phyloP scores from a whole-genome alignment of 306 rosid genomes.

The Prunus dulcis region DNA sequence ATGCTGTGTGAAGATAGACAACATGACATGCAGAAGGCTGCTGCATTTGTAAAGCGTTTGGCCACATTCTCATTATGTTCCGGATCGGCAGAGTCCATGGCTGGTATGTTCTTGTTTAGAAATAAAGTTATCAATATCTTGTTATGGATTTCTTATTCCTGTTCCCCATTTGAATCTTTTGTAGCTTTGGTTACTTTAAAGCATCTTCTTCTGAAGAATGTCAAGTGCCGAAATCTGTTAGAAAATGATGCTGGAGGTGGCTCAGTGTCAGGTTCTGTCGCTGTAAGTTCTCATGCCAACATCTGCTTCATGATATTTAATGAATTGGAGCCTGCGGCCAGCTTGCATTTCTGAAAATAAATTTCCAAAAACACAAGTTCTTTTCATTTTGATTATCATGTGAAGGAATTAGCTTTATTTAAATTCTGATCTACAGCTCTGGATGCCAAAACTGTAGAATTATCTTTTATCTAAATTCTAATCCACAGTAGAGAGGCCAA shows the following conservation, averaged over 20 bases:
- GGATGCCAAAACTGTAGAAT: neutral
- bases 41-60: slow-evolving; percentile 90
- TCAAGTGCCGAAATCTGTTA: slow-evolving; percentile 88
- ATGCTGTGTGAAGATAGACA: slow-evolving; percentile 97
- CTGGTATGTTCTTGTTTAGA: slow-evolving; percentile 52
- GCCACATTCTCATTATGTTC: slow-evolving; percentile 66
- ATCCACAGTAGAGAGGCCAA: neutral
- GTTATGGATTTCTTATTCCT: slow-evolving; percentile 4
- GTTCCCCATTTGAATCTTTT: slow-evolving; percentile 26
- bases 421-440: too few relatives aligned
- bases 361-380: neutral
- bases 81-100: slow-evolving; percentile 88
- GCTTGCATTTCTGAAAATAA: neutral
- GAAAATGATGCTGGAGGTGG: slow-evolving; percentile 97
- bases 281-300: slow-evolving; percentile 46
- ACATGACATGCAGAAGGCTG: slow-evolving; percentile 98
- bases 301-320: slow-evolving; percentile 3
- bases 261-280: slow-evolving; percentile 71
- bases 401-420: neutral
- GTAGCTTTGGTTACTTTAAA: slow-evolving; percentile 84
- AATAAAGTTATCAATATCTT: neutral
- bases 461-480: neutral
- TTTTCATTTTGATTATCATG: neutral
- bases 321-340: neutral
- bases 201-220: slow-evolving; percentile 91